A percentile compares a stretch with the other conserved stretches of the same genome.
Evolutionary conservation across 495 filamentous ascomycete species (phyloP).

Genomic region (Daldinia caldariorum): DNA sequence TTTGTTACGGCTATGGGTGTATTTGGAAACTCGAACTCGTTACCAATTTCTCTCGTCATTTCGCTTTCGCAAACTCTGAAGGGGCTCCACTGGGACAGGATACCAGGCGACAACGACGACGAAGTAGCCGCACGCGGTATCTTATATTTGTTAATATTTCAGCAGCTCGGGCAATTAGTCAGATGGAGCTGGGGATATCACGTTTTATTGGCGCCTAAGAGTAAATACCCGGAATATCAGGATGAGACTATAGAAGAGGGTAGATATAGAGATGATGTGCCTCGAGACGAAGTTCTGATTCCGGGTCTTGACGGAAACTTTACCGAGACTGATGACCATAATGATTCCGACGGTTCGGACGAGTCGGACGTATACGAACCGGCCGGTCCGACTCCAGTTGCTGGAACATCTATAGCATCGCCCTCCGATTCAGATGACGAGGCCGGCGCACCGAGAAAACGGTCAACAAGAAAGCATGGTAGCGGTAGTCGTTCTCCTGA

Average conservation of each 20-base stretch:
- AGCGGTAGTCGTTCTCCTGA: constrained; percentile 20
- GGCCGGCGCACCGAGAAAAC: constrained; percentile 42
- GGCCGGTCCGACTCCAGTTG: constrained; percentile 59
- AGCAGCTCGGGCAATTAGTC: constrained; percentile 94
- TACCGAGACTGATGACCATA: constrained; percentile 3
- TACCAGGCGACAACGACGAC: constrained; percentile 91
- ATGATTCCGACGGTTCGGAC: constrained; percentile 42
- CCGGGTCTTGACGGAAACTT: constrained; percentile 43
- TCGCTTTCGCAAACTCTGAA: constrained; percentile 90
- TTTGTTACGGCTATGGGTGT: constrained; percentile 98
- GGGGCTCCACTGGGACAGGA: constrained; percentile 91
- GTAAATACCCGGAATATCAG: constrained; percentile 70
- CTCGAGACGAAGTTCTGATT: constrained; percentile 47
- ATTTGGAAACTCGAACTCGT: constrained; percentile 97
- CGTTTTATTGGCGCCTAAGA: constrained; percentile 82
- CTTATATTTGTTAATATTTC: constrained; percentile 94
- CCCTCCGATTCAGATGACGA: constrained; percentile 58
- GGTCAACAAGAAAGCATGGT: constrained; percentile 24
- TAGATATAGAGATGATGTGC: constrained; percentile 67
- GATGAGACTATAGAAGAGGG: constrained; percentile 71
- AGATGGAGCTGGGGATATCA: constrained; percentile 99
- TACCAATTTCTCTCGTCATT: constrained; percentile 94
- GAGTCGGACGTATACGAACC: constrained; percentile 57
- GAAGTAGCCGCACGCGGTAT: constrained; percentile 95
- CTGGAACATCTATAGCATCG: constrained; percentile 52